A percentile compares a stretch with the other conserved stretches of the same genome.
Evolutionary conservation across 2,329 filamentous ascomycete species (phyloP).

Genomic region (Botryosphaeria dothidea): DNA sequence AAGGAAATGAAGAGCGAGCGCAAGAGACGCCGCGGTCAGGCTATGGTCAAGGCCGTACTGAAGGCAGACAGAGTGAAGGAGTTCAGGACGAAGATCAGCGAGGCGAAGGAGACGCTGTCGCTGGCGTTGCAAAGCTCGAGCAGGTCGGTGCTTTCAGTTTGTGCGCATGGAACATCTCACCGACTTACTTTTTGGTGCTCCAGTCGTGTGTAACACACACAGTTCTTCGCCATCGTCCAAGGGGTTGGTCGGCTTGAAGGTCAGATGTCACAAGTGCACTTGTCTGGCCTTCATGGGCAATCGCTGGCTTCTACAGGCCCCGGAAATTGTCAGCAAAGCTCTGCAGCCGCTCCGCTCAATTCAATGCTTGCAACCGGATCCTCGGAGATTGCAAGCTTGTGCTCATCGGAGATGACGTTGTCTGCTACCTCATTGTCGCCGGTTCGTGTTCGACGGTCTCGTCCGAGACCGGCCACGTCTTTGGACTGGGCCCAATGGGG

Average conservation of each 20-base stretch:
- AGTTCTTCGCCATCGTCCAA: not conserved
- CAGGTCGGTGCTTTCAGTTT: not conserved
- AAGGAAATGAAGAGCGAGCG: not conserved
- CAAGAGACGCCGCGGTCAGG: not conserved
- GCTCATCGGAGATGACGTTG: not conserved
- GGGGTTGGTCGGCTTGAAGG: not conserved
- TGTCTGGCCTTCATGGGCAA: not conserved
- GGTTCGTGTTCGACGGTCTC: not conserved
- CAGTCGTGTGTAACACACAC: not conserved
- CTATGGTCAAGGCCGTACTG: not conserved
- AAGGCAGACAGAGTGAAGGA: not conserved
- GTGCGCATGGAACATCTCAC: rapidly evolving
- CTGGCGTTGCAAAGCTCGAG: not conserved
- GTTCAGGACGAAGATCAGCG: not conserved
- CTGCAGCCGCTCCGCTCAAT: too few species aligned
- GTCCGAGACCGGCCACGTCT: not conserved
- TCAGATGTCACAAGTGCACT: not conserved
- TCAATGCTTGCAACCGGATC: too few species aligned
- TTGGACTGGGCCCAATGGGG: not conserved
- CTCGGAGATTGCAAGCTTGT: too few species aligned
- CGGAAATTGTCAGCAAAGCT: not conserved
- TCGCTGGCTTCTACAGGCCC: not conserved
- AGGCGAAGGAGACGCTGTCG: not conserved
- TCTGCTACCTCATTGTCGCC: not conserved
- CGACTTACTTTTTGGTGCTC: not conserved